Evolutionary conservation across 495 filamentous ascomycete genomes (phyloP), one percentile per base, ranked within the genome.

Genomic region (Penicillium macrosclerotiorum): DNA sequence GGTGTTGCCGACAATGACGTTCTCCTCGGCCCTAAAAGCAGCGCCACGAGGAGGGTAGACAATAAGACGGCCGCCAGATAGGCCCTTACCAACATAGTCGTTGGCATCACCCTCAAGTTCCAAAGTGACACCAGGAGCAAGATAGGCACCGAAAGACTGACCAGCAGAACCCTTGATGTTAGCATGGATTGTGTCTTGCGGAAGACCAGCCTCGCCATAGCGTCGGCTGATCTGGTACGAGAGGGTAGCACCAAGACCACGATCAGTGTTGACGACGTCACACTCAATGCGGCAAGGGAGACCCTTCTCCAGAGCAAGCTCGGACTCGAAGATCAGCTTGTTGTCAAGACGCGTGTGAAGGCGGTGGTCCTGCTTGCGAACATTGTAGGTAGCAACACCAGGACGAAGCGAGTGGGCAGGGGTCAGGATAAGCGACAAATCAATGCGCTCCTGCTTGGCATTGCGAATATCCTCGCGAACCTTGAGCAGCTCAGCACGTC

Each of bases 81-180:
- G 74, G 61, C 92, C 91, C 77, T 99, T 99, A 53, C 93, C 93
- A 35, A 99, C 91, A 58, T 97, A 99, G 66, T 99, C 93, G 62
- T 99, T 99, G 57, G 90, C 75, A 65, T 99, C 93, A 64, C 93
- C 93, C 71, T 99, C 93, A 25, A 99, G 83, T 72, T 99, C 93
- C 20, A 99, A 76, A 1, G 94, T 99, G 27, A 97, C 83, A 73
- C 93, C 93, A 45, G 91, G 89, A 18, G 93, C 94, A 43, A 97
- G 81, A 79, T 86, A 96, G 30, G 90, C 90, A 65, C 93, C 93
- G 62, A 99, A 99, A 3, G 93, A 97, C 67, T 99, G 93, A 53
- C 93, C 93, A 44, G 93, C 93, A 30, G 93, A 99, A n/a, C 93
- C 93, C 73, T 92, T 90, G 68, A 99, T 92, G 62, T 96, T 97